Conservation (phyloP, 345 rosid species). For the Psidium friedrichsthalianum region DNA sequence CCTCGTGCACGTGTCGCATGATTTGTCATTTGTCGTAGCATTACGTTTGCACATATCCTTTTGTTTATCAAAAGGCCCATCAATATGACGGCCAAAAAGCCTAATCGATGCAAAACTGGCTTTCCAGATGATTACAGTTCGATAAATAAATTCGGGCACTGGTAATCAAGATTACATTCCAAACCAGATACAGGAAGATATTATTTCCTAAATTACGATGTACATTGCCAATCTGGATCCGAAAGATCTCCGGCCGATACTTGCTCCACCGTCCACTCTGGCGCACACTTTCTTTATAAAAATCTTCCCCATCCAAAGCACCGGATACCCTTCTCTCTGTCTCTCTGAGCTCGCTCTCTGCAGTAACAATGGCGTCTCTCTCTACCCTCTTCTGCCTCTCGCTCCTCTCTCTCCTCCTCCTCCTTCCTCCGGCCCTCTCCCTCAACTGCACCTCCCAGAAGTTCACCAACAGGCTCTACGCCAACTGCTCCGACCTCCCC, state of each 20-base stretch:
- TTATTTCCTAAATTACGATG: neutral
- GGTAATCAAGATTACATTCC: neutral
- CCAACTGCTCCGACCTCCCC: constrained; percentile 54
- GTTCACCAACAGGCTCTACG: constrained; percentile 26
- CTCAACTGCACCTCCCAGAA: constrained; percentile 50
- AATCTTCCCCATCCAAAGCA: neutral
- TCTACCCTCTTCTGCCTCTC: neutral
- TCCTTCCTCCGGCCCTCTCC: constrained; percentile 20
- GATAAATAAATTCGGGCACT: neutral
- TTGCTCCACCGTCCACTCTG: neutral
- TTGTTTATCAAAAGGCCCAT: neutral
- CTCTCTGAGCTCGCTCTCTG: neutral
- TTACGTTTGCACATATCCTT: neutral
- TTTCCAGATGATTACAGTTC: neutral
- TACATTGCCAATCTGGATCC: neutral
- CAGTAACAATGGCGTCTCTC: neutral
- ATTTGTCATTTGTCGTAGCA: neutral
- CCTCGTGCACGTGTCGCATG: neutral
- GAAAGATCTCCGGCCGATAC: neutral
- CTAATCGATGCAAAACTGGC: neutral
- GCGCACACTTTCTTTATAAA: neutral
- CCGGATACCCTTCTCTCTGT: neutral
- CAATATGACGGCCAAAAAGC: neutral
- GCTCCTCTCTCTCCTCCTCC: neutral
- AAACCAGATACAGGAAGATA: neutral